Percentiles rank a stretch among this genome's conserved stretches.
Conservation (phyloP, 768 basidiomycete species). For the Asterophora lycoperdoides region DNA sequence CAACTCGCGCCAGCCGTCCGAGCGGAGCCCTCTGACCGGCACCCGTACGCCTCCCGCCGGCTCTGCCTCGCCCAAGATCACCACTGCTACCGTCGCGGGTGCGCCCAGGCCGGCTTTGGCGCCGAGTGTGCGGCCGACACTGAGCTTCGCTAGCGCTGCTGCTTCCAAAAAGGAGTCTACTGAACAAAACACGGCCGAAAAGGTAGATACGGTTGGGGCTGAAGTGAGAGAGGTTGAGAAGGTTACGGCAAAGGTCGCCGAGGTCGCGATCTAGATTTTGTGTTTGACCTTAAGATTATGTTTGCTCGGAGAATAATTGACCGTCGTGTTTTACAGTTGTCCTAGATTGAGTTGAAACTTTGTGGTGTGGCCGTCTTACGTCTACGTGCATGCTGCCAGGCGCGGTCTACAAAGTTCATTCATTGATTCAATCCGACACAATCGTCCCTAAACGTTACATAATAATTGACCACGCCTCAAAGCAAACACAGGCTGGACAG, state of each 20-base stretch:
- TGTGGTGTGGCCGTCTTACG: no score
- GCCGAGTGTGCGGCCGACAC: constrained; percentile 60
- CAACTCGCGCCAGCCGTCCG: constrained; percentile 46
- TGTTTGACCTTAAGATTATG: constrained; percentile 8
- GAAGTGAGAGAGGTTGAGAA: constrained; percentile 20
- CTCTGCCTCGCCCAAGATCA: constrained; percentile 25
- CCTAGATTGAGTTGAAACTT: no score
- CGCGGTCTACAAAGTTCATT: no score
- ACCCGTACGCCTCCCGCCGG: constrained; percentile 29
- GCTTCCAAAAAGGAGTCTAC: constrained; percentile 58
- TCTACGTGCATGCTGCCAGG: no score
- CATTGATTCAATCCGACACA: no score
- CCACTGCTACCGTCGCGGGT: constrained; percentile 22
- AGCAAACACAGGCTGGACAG: no score
- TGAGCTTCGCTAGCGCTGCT: constrained; percentile 83
- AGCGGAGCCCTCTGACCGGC: constrained; percentile 34
- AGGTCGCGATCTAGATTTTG: constrained; percentile 8
- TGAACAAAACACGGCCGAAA: no score
- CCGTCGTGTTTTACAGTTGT: not conserved
- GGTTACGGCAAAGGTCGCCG: constrained; percentile 11
- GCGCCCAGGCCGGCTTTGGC: constrained; percentile 28
- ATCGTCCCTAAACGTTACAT: no score
- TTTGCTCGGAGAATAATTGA: constrained; percentile 3
- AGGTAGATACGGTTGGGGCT: constrained; percentile 10
- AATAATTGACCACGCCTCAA: no score